Evolutionary conservation across 495 filamentous ascomycete species (phyloP), one percentile per base, ranked within the genome.

Genomic region (Chaetomium tenue): DNA sequence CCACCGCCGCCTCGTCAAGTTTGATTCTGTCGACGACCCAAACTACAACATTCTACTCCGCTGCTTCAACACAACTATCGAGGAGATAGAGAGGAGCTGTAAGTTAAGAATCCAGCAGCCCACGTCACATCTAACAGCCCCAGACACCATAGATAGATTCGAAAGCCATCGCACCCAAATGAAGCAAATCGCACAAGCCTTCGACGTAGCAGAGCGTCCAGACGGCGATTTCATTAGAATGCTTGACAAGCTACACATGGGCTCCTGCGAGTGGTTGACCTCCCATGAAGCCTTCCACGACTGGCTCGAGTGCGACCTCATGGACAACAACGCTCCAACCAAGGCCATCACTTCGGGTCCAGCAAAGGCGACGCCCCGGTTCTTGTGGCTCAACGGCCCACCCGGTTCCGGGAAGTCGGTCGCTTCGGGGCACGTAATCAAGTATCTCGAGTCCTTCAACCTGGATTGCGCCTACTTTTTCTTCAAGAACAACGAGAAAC

Each of bases 1-100:
- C 58, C 81, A 84, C 64, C 78, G 71, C 9, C 58, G 59, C 42
- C 25, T 73, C 0, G 65, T 64, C 69, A 73, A 73, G 25, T 73
- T 68, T 44, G 63, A 70, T 9, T 66, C 46, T 12, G 51, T 52
- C 16, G 55, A 56, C 5, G 63, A 69, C 28, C 66, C 71, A 6
- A 69, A 69, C 26, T 73, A 73, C 65, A 65, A 61, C 33, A 68
- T 68, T 13, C 33, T 72, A 9, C 66, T 58, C 18, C 62, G 61
- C 37, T 65, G 60, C 39, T 66, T 72, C 25, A 61, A 61, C 33
- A 66, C 58, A 1, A 69, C 68, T 0, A 64, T 70, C 23, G 60
- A 70, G 33, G 66, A 68, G 2, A 63, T 71, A 37, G 63, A 65
- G 25, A 61, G 61, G 33, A 61, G 63, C 39, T 58, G 55, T 42